These are phyloP conservation scores for Paecilomyces fulvus DNA, from an alignment of 2,329 filamentous ascomycete genomes.

Conservation along the genomic window DNA sequence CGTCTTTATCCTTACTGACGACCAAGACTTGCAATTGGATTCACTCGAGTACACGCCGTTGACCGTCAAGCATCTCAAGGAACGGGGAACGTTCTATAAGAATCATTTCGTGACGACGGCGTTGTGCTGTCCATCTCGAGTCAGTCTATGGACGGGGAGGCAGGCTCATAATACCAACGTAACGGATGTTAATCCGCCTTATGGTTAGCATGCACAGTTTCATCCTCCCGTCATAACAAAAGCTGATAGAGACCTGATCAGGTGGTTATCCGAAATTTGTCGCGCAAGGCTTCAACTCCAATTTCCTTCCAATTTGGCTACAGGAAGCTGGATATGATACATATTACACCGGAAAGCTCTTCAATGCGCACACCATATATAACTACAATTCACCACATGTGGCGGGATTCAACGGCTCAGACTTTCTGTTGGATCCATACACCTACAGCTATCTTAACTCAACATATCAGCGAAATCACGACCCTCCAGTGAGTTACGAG, in stretches of 20 bases:
- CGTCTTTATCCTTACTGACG: slow-evolving; percentile 60
- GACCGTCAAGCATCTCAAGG: slow-evolving; percentile 47
- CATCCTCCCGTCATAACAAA: not conserved
- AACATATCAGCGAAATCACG: slow-evolving; percentile 53
- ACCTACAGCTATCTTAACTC: slow-evolving; percentile 63
- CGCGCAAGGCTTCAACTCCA: slow-evolving; percentile 41
- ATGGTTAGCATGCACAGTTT: slow-evolving; percentile 32
- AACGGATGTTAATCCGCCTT: slow-evolving; percentile 48
- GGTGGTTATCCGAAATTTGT: slow-evolving; percentile 45
- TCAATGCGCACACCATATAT: slow-evolving; percentile 42
- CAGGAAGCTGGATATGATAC: slow-evolving; percentile 45
- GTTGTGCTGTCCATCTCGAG: slow-evolving; percentile 60
- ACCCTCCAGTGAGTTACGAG: slow-evolving; percentile 47
- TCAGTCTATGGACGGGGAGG: slow-evolving; percentile 57
- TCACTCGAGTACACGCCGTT: slow-evolving; percentile 55
- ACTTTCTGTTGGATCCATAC: slow-evolving; percentile 37
- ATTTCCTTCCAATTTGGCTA: slow-evolving; percentile 46
- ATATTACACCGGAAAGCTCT: slow-evolving; percentile 49
- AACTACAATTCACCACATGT: slow-evolving; percentile 39
- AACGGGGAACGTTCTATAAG: slow-evolving; percentile 51
- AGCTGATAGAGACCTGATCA: slow-evolving; percentile 4
- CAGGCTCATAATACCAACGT: slow-evolving; percentile 65
- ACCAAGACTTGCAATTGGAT: slow-evolving; percentile 56
- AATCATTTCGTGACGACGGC: slow-evolving; percentile 60
- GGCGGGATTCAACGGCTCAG: slow-evolving; percentile 31